Evolutionary conservation across 2,329 filamentous ascomycete species (phyloP), one percentile per base, ranked within the genome.

Genomic region (Aspergillus candidus): DNA sequence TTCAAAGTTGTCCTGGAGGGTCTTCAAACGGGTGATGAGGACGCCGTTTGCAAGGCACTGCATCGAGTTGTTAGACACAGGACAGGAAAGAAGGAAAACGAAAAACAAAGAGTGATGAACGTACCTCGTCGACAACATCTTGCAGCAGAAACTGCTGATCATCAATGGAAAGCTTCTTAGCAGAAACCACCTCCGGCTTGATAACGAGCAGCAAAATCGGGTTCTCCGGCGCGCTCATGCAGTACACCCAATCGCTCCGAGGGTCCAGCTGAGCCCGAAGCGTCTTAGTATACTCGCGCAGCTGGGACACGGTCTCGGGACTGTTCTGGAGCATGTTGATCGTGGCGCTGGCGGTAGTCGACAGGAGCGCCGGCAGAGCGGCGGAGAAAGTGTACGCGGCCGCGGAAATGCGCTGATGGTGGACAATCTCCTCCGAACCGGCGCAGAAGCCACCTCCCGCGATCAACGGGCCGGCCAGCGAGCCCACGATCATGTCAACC

Each of bases 401-500:
- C 4, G 91, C 88, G 7, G 87, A 88, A 59, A 98, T 90, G 54
- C 93, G 89, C 70, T 98, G 93, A 62, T 98, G 93, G 65, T 94
- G 88, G 13, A 97, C 87, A 13, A 97, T 90, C 62, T 96, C 93
- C 52, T 84, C 83, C 32, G 84, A 84, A 13, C 90, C 91, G 12
- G 91, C 90, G 64, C 93, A 98, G 74, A 98, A 98, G 12, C 93
- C 93, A 55, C 94, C 93, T 43, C 90, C 91, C 8, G 88, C 89
- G 61, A 91, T 93, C 32, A 98, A 76, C 12, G 90, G 86, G 2
- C 93, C 91, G 11, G 91, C 83, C 36, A 98, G 80, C 31, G 88
- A 94, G 35, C 94, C 93, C 41, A 97, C 80, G 54, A 98, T 91
- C 89, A 98, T 96, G 71, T 98, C 93, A 39, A 98, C 83, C 62